These are phyloP conservation scores for Annona squamosa DNA, from an alignment of 164 flowering plant species.

Conservation along the genomic window DNA sequence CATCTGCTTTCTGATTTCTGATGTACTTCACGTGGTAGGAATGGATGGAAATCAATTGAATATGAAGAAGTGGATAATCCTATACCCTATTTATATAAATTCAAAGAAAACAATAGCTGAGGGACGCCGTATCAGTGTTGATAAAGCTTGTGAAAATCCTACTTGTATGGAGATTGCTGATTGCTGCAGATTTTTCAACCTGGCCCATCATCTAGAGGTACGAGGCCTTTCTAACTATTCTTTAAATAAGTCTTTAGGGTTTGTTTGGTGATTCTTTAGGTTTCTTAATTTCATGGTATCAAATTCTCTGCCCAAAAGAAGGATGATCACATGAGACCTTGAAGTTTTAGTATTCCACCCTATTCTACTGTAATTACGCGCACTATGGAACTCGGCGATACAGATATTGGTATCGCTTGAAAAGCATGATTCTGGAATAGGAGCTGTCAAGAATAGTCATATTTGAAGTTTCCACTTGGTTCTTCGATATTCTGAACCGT, in stretches of 20 bases:
- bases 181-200: conserved; percentile 59
- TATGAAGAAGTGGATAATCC: conserved; percentile 68
- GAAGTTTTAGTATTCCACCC: too few relatives aligned
- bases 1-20: neutral
- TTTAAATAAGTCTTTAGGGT: neutral
- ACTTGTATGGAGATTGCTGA: conserved; percentile 70
- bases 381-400: too few relatives aligned
- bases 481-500: too few relatives aligned
- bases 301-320: too few relatives aligned
- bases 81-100: conserved; percentile 84
- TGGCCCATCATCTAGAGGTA: conserved; percentile 73
- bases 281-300: too few relatives aligned
- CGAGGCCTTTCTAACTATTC: neutral
- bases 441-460: too few relatives aligned
- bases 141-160: conserved; percentile 83
- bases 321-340: too few relatives aligned
- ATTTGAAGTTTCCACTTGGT: too few relatives aligned
- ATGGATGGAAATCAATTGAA: conserved; percentile 44
- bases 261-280: too few relatives aligned
- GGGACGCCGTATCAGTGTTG: conserved; percentile 58
- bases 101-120: conserved; percentile 88
- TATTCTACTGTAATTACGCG: too few relatives aligned
- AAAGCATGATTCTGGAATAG: too few relatives aligned
- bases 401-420: too few relatives aligned
- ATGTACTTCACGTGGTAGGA: conserved; percentile 4